Percentiles rank a stretch among this genome's conserved stretches.
Evolutionary conservation across 106 monocot genomes (phyloP).

Genomic region (Acorus gramineus): DNA sequence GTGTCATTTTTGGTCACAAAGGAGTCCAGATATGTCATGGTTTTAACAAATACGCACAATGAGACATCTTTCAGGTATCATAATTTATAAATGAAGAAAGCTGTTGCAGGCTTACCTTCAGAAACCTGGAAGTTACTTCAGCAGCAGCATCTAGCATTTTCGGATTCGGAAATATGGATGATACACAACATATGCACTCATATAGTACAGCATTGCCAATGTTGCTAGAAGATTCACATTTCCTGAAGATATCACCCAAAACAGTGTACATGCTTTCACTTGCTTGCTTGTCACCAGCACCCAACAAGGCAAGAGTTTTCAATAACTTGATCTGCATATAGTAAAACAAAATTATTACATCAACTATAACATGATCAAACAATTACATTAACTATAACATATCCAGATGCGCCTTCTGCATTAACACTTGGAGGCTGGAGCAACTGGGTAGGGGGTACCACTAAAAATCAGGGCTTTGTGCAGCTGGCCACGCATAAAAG

Average conservation of each 20-base stretch:
- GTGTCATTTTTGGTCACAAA: background rate
- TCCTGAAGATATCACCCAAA: slow-evolving; percentile 79
- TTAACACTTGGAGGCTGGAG: too few species aligned
- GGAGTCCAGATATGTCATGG: too few species aligned
- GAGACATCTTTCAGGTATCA: too few species aligned
- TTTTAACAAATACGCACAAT: too few species aligned
- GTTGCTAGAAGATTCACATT: slow-evolving; percentile 75
- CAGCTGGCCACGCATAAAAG: too few species aligned
- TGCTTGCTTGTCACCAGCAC: slow-evolving; percentile 82
- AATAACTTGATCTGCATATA: slow-evolving; percentile 79
- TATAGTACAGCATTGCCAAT: slow-evolving; percentile 95
- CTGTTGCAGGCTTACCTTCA: too few species aligned
- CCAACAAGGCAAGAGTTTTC: slow-evolving; percentile 87
- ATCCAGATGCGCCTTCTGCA: too few species aligned
- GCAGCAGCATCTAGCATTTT: slow-evolving; percentile 76
- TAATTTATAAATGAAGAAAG: too few species aligned
- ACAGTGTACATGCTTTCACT: slow-evolving; percentile 85
- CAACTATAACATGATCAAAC: too few species aligned
- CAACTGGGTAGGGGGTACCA: too few species aligned
- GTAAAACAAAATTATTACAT: slow-evolving; percentile 2
- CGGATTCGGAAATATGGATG: slow-evolving; percentile 80
- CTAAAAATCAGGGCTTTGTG: too few species aligned
- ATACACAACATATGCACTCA: slow-evolving; percentile 94
- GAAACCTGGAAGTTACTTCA: slow-evolving; percentile 88
- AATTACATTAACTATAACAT: too few species aligned